These are phyloP conservation scores for Musa troglodytarum DNA, from an alignment of 176 grass and related monocot species.

Conservation along the genomic window DNA sequence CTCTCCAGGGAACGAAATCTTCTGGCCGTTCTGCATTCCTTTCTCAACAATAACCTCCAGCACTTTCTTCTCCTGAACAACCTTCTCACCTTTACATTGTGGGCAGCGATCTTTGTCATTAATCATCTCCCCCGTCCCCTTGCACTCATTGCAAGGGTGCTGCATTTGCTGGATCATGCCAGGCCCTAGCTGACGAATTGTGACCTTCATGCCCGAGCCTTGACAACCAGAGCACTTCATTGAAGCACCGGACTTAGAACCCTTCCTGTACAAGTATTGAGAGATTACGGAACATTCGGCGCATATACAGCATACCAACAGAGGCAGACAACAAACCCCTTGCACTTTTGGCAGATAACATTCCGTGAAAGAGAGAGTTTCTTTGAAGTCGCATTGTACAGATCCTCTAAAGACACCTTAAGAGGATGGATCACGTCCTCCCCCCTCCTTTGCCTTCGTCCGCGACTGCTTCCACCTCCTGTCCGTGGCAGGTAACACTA, in stretches of 20 bases:
- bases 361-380: constrained; percentile 92
- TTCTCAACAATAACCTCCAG: constrained; percentile 90
- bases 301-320: background rate
- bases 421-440: constrained; percentile 95
- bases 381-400: constrained; percentile 91
- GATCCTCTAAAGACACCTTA: constrained; percentile 83
- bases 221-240: constrained; percentile 89
- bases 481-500: constrained; percentile 6
- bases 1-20: constrained; percentile 94
- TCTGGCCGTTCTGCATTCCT: constrained; percentile 88
- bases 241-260: constrained; percentile 88
- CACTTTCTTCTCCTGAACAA: constrained; percentile 93
- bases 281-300: background rate
- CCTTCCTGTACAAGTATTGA: constrained; percentile 56
- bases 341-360: constrained; percentile 83
- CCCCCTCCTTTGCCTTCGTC: constrained; percentile 87
- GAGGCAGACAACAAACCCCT: constrained; percentile 41
- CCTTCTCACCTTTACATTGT: constrained; percentile 95
- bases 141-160: constrained; percentile 92
- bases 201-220: constrained; percentile 91
- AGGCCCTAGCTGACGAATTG: constrained; percentile 76
- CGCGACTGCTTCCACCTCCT: constrained; percentile 88
- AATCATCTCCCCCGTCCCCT: constrained; percentile 90
- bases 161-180: constrained; percentile 99
- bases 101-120: constrained; percentile 86